Percentiles rank a stretch among this genome's conserved stretches.
Conservation (phyloP, 768 basidiomycete genomes). For the Atractiella rhizophila region DNA sequence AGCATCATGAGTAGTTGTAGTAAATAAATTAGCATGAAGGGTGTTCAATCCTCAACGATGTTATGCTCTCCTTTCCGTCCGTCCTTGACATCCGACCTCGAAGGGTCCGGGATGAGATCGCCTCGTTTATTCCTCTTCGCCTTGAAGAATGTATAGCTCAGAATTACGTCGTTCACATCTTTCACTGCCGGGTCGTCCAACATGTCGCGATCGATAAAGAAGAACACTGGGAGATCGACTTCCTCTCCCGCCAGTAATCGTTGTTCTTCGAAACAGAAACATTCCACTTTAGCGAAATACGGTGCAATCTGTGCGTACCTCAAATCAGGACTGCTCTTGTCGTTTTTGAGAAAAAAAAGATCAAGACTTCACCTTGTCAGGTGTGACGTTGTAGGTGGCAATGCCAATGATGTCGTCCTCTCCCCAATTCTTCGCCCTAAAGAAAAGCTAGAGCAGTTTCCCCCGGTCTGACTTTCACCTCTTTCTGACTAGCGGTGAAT, state of each 20-base stretch:
- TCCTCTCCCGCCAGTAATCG: slow-evolving; percentile 80
- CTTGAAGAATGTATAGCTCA: slow-evolving; percentile 85
- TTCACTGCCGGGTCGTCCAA: slow-evolving; percentile 72
- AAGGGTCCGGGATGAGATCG: slow-evolving; percentile 14
- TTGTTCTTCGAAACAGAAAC: slow-evolving; percentile 99
- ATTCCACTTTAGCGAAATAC: slow-evolving; percentile 97
- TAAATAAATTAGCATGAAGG: too few relatives aligned
- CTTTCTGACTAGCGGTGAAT: slow-evolving; percentile 73
- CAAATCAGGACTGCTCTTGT: not conserved
- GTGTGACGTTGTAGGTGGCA: slow-evolving; percentile 95
- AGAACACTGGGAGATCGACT: slow-evolving; percentile 90
- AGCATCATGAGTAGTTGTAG: too few relatives aligned
- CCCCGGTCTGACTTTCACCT: slow-evolving; percentile 70
- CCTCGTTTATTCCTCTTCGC: slow-evolving; percentile 13
- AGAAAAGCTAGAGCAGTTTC: slow-evolving; percentile 92
- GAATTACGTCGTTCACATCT: slow-evolving; percentile 64
- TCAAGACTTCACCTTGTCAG: slow-evolving; percentile 60
- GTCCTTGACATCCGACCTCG: too few relatives aligned
- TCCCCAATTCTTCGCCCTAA: slow-evolving; percentile 67
- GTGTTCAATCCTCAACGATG: too few relatives aligned
- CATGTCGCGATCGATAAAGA: slow-evolving; percentile 96
- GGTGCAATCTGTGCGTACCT: slow-evolving; percentile 48
- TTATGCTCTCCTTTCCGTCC: too few relatives aligned
- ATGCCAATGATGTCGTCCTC: slow-evolving; percentile 82
- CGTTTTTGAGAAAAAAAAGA: not conserved